Evolutionary conservation across 345 rosid genomes (phyloP).

Genomic region (Jatropha curcas): DNA sequence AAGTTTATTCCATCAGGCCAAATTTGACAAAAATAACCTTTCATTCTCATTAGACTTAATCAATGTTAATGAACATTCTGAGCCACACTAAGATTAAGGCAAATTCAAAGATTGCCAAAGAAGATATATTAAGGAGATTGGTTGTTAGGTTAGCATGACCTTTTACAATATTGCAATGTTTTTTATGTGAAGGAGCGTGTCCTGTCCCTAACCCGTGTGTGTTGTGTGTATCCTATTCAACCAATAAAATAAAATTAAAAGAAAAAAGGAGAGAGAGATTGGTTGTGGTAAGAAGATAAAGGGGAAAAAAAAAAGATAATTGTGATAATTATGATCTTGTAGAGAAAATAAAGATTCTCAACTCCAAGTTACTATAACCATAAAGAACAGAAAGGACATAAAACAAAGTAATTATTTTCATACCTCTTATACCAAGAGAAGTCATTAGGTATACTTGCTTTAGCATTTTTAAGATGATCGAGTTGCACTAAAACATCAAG

Average conservation of each 20-base stretch:
- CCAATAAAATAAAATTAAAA: too few relatives aligned
- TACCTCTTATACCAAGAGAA: slow-evolving; percentile 99
- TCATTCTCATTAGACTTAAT: neutral
- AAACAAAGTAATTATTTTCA: neutral
- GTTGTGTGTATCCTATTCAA: too few relatives aligned
- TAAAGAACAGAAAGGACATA: neutral
- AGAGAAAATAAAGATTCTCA: neutral
- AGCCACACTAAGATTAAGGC: neutral
- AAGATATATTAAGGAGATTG: too few relatives aligned
- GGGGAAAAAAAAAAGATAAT: slow-evolving; percentile 2
- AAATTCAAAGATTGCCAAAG: slow-evolving; percentile 7
- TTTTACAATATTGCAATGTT: too few relatives aligned
- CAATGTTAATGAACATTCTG: neutral
- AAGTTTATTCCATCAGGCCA: neutral
- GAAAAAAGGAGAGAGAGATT: too few relatives aligned
- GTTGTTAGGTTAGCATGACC: too few relatives aligned
- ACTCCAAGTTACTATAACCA: neutral
- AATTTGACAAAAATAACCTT: neutral
- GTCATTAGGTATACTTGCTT: slow-evolving; percentile 99
- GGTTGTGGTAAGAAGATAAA: neutral
- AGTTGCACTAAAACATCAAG: slow-evolving; percentile 97
- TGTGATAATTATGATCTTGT: neutral
- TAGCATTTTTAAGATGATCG: slow-evolving; percentile 98
- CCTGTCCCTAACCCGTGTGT: too few relatives aligned
- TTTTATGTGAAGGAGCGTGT: too few relatives aligned